A percentile compares a stretch with the other conserved stretches of the same genome.
These are phyloP conservation scores for Phytophthora syringae DNA, from an alignment of 352 stramenopile genomes.

Conservation along the genomic window DNA sequence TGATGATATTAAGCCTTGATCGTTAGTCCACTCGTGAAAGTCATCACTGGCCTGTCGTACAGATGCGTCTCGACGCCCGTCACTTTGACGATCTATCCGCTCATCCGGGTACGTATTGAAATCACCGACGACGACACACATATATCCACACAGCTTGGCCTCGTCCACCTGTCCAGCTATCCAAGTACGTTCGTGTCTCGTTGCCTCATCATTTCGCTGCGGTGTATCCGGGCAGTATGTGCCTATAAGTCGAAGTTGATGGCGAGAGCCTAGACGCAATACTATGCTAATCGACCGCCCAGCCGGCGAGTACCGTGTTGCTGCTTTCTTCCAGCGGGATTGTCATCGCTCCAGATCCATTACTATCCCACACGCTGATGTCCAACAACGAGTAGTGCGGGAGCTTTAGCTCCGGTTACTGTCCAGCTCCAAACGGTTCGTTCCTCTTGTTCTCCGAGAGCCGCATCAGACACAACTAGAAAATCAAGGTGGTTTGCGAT, in stretches of 20 bases:
- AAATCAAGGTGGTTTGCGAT: slow-evolving; percentile 5
- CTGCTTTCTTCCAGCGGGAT: background rate
- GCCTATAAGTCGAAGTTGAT: background rate
- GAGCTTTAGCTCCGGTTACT: background rate
- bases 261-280: background rate
- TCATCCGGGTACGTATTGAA: background rate
- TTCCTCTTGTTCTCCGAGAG: background rate
- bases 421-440: background rate
- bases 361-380: background rate
- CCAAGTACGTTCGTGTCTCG: background rate
- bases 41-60: background rate
- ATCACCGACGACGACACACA: background rate
- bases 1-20: background rate
- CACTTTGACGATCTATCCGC: background rate
- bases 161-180: background rate
- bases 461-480: slow-evolving; percentile 1
- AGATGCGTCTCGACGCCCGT: background rate
- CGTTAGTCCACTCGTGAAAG: background rate
- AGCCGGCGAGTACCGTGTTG: background rate
- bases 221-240: slow-evolving; percentile 6
- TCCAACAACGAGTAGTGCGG: background rate
- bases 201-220: background rate
- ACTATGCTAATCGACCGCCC: slow-evolving; percentile 3
- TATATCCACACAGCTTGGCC: background rate
- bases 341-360: slow-evolving; percentile 7